phyloP scores from a whole-genome alignment of 106 monocot genomes.

The Agapanthus africanus region DNA sequence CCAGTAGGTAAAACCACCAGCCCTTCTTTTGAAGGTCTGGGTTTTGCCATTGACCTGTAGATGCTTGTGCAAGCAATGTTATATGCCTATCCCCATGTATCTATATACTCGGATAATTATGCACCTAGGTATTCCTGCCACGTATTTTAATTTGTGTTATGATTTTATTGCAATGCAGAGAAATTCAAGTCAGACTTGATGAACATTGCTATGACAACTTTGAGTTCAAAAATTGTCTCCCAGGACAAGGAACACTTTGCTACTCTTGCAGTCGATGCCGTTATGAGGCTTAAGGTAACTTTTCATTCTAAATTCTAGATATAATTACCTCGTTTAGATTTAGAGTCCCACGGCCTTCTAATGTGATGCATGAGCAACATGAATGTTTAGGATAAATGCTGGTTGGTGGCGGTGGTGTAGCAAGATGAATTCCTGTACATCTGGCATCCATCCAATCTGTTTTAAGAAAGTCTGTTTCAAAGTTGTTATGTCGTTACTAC shows the following conservation, averaged over 20 bases:
- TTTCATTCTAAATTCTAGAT: not conserved
- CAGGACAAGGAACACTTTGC: constrained; percentile 99
- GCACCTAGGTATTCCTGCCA: not conserved
- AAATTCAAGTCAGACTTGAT: constrained; percentile 84
- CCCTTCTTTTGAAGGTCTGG: not conserved
- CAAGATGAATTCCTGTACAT: no score
- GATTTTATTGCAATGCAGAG: constrained; percentile 39
- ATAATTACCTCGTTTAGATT: no score
- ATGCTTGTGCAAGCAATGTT: not conserved
- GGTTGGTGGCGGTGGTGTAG: no score
- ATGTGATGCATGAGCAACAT: not conserved
- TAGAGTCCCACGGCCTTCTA: not conserved
- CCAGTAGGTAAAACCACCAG: not conserved
- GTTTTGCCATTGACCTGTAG: not conserved
- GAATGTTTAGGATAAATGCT: no score
- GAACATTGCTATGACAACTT: constrained; percentile 96
- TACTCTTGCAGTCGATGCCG: constrained; percentile 94
- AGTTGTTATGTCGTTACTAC: no score
- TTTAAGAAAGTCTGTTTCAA: no score
- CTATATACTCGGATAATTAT: not conserved
- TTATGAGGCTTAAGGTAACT: constrained; percentile 91
- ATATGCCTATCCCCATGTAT: not conserved
- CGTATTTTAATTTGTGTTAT: not conserved
- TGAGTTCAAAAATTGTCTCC: constrained; percentile 94
- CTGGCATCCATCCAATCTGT: no score